Base-by-base conservation (phyloP, 306 rosid genomes). In the Herpetospermum pedunculosum region DNA sequence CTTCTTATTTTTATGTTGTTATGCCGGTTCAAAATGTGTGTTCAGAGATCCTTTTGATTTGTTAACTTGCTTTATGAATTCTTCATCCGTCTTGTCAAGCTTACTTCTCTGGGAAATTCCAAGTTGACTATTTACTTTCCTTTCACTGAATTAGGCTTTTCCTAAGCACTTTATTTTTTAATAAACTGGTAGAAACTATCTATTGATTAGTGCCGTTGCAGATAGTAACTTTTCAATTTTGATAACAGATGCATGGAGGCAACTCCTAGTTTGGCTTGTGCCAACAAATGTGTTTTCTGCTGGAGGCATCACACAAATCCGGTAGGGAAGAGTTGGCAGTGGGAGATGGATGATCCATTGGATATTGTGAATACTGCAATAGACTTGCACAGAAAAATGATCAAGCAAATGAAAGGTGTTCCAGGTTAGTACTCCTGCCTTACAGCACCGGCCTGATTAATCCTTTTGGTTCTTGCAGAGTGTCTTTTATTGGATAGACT, bases 231-330 rank as follows among this genome's bases (percentile, higher is more conserved):
- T 26, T 69, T 68, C 53, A 69, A 69, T 26, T 58, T 80, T 84
- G 81, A 81, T 34, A 55, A 77, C 85, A 94, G 97, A 87, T 94
- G 97, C 86, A 91, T 91, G 97, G 99, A 94, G 87, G 84, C 99
- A 79, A 94, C 99, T 52, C 99, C 99, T 76, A 94, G 99, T 84
- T 85, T 94, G 87, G 99, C 99, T 12, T 94, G 99, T 40, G 97
- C 99, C 68, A 94, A 94, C 80, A 94, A 94, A 83, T 94, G 99
- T 75, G 99, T 94, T 77, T 94, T 94, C 87, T 94, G 99, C 83
- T 94, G 99, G 99, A 88, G 99, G 74, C 99, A 94, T 83, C 99
- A 94, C 81, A 89, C 99, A 64, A 94, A 94, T 84, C 99, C 99
- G 21, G 97, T 94, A 2, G 99, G 90, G 70, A 94, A 88, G 87